Conservation (phyloP, 2,329 filamentous ascomycete species). For the Apiospora kogelbergensis region DNA sequence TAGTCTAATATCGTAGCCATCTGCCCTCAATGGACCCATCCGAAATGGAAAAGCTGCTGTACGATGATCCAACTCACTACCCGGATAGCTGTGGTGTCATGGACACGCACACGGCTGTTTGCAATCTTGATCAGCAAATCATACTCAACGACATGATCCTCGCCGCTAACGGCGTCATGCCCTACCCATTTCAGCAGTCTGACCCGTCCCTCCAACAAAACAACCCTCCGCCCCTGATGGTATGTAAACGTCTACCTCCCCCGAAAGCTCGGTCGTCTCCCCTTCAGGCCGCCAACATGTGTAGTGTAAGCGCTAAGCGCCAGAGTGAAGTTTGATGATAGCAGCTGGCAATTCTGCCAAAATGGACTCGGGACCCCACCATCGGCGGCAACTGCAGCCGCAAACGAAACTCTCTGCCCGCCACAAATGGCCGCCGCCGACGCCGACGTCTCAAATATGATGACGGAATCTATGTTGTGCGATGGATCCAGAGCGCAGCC, state of each 20-base stretch:
- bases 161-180: not conserved
- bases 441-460: not conserved
- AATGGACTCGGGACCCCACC: not conserved
- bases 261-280: not conserved
- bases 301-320: too few relatives aligned
- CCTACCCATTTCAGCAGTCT: not conserved
- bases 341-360: not conserved
- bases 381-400: too few relatives aligned
- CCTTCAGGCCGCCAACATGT: too few relatives aligned
- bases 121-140: not conserved
- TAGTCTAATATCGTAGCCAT: not conserved
- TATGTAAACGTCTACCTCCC: not conserved
- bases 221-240: not conserved
- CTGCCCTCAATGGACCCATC: not conserved
- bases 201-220: not conserved
- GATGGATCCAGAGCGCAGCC: not conserved
- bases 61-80: not conserved
- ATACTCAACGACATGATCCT: not conserved
- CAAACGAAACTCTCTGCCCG: too few relatives aligned
- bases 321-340: not conserved
- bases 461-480: not conserved
- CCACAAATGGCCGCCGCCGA: not conserved
- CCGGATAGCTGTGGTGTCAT: not conserved
- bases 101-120: not conserved
- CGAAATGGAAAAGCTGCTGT: not conserved